A percentile compares a stretch with the other conserved stretches of the same genome.
Conservation (phyloP, 1,284 basidiomycete species). For the Tylopilus sp. region DNA sequence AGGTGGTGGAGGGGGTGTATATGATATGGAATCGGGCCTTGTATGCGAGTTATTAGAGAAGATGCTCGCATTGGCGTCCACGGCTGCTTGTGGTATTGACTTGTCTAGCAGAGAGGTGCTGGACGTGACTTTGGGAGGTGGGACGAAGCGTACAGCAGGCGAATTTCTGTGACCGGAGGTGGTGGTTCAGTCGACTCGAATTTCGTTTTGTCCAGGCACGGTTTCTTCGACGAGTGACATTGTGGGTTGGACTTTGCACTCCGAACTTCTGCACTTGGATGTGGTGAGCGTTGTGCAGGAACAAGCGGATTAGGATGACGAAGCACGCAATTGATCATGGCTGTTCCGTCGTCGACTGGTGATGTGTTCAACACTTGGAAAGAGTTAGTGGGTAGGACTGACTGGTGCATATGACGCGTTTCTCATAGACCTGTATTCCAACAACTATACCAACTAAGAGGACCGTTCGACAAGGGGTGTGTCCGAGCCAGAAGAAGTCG, state of each 20-base stretch:
- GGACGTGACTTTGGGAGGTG: conserved; percentile 22
- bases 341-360: conserved; percentile 72
- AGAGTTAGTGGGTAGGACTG: conserved; percentile 17
- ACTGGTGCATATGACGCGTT: conserved; percentile 58
- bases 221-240: conserved; percentile 21
- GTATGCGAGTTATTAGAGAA: conserved; percentile 9
- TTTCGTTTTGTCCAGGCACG: conserved; percentile 4
- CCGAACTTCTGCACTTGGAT: neutral
- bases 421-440: conserved; percentile 59
- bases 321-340: conserved; percentile 62
- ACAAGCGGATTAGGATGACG: conserved; percentile 31
- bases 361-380: neutral
- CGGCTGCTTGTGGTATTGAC: neutral
- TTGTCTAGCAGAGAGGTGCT: conserved; percentile 5
- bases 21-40: neutral
- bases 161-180: conserved; percentile 46
- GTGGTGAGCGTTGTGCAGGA: neutral
- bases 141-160: conserved; percentile 46
- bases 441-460: conserved; percentile 62
- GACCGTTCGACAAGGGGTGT: conserved; percentile 67
- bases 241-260: neutral
- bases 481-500: conserved; percentile 69
- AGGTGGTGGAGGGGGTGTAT: conserved; percentile 19
- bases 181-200: conserved; percentile 26
- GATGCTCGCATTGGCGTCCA: conserved; percentile 1